Evolutionary conservation across 2,329 filamentous ascomycete genomes (phyloP).

Genomic region (Hypoxylon sp.): DNA sequence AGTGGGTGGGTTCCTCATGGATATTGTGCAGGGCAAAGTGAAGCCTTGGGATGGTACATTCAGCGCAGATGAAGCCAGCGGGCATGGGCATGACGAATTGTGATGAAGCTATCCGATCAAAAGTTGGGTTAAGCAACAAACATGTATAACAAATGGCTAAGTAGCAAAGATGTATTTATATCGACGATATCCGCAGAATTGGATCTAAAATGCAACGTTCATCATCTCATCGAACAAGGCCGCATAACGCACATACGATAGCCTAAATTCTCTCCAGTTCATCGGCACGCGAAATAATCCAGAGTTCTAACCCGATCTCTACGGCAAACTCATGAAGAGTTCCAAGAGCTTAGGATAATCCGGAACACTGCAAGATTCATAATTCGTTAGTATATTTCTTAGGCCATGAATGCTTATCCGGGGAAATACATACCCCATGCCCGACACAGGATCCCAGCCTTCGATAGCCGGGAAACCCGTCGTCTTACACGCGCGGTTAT

Average conservation of each 20-base stretch:
- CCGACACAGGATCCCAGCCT: slow-evolving; percentile 60
- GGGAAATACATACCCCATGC: slow-evolving; percentile 51
- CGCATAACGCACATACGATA: too few species aligned
- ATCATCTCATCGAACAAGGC: not conserved
- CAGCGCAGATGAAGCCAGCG: slow-evolving; percentile 23
- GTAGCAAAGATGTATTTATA: slow-evolving; percentile 5
- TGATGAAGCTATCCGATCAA: slow-evolving; percentile 7
- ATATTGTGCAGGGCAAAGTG: slow-evolving; percentile 61
- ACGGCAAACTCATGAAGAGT: slow-evolving; percentile 54
- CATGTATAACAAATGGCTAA: not conserved
- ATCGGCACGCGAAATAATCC: not conserved
- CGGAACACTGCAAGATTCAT: slow-evolving; percentile 49
- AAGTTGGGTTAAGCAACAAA: not conserved
- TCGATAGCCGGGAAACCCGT: slow-evolving; percentile 60
- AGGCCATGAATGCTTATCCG: not conserved
- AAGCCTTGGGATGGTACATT: slow-evolving; percentile 57
- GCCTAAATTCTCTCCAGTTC: not conserved
- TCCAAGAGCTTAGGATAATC: slow-evolving; percentile 55
- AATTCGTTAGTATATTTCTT: slow-evolving; percentile 27
- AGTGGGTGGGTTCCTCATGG: slow-evolving; percentile 61
- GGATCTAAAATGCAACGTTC: not conserved
- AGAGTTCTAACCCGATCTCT: slow-evolving; percentile 1
- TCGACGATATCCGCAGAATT: not conserved
- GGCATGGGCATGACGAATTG: slow-evolving; percentile 48
- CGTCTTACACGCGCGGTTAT: slow-evolving; percentile 56